Evolutionary conservation across 306 rosid genomes (phyloP), one percentile per base, ranked within the genome.

Genomic region (Glycine soja): DNA sequence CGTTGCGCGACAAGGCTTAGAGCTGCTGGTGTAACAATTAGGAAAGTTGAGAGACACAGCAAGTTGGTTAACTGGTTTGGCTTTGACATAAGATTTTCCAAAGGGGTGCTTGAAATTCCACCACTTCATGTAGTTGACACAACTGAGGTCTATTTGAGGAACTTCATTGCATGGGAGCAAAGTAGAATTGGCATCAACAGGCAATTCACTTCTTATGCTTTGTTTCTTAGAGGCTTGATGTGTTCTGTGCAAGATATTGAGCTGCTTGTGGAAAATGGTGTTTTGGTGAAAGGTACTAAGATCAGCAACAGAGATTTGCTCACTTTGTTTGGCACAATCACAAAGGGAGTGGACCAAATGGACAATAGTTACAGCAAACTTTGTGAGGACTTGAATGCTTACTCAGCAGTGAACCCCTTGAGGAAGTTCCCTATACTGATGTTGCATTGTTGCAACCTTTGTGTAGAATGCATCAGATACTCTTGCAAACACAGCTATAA

Each of bases 131-230:
- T 76, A 18, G 74, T 10, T 8, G 81, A 79, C 11, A 70, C 77
- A n/a, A 75, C 80, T 9, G 78, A 77, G 56, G 63, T 78, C n/a
- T n/a, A 82, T 32, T 70, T 78, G 82, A 82, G 80, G 76, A 86
- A 81, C 3, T 58, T 82, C 68, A 82, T 82, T 40, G 85, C 89
- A 47, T 79, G 83, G 79, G 89, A 86, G 34, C 84, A 82, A 54
- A 70, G 82, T 71, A 75, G 86, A 48, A 53, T 79, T 12, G 81
- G 63, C n/a, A 70, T 67, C 18, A 79, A 19, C 18, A 48, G 62
- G 30, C 62, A 52, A 16, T 77, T 86, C 80, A 74, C 84, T 70
- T 86, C 89, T 3, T 82, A 86, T 79, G 86, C 84, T 34, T 42
- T 71, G 68, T 73, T 82, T 15, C 81, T 86, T 68, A 73, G 75